Evolutionary conservation across 805 yeast species (phyloP), one percentile per base, ranked within the genome.

Genomic region (Myxozyma melibiosi): DNA sequence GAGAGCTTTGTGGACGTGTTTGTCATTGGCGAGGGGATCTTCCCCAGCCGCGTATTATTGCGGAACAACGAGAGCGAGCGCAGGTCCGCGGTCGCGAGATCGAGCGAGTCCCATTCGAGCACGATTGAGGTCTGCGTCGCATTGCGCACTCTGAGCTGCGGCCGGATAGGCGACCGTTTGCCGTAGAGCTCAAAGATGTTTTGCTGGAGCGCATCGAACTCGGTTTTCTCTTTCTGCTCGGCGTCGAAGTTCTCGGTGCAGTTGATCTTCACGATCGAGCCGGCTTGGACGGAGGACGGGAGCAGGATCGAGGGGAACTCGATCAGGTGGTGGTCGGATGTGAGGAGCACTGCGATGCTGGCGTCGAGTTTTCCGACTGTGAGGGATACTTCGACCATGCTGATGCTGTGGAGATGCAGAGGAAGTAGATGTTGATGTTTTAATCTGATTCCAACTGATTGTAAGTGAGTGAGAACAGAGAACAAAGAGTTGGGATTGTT

Each of bases 321-420:
- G 63, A 94, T 91, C 60, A 92, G 78, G 70, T 91, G 96, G 71
- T 92, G 98, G 71, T 92, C 94, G 55, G 86, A 82, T 18, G 99
- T 92, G 37, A 95, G 80, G 43, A 94, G 78, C 45, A 94, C 78
- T 30, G 98, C 98, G 71, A 94, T 77, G 1, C 97, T 90, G 11
- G 97, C 96, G 70, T 94, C 99, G 43, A 92, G 78, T 74, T 91
- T 91, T 47, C 98, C 99, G 20, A 94, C 97, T 0, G 97, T 91
- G 37, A 92, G 40, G 22, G 64, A 57, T n/a, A 60, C 64, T 52
- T 60, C 62, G 42, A 60, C 63, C 64, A 60, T 60, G 2, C 4
- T 22, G 35, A n/a, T n/a, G 6, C n/a, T 20, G 22, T 37, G 31
- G 20, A 20, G 45, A 11, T 18, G 45, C 25, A 20, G 6, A 20